phyloP scores from a whole-genome alignment of 164 flowering plant genomes.

The Stephania yunnanensis region DNA sequence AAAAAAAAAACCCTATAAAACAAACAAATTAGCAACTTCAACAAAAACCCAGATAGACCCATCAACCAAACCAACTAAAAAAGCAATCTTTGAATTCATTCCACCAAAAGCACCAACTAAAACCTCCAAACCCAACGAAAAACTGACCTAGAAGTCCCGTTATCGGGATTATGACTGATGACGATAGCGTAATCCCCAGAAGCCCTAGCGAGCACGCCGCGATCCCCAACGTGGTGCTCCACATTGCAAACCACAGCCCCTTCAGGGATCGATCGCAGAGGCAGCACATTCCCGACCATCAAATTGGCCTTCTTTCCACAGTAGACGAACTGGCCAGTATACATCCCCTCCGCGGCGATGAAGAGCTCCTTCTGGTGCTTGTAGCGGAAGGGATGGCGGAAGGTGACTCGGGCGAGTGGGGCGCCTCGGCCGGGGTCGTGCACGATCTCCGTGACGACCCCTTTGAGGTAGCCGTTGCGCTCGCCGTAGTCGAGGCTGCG shows the following conservation, averaged over 20 bases:
- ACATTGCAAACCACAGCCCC: constrained; percentile 68
- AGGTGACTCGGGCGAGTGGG: constrained; percentile 49
- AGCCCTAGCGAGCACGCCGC: constrained; percentile 53
- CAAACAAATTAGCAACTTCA: neutral
- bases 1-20: neutral
- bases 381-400: constrained; percentile 59
- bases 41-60: neutral
- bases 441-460: constrained; percentile 53
- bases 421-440: constrained; percentile 73
- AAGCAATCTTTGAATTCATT: no score
- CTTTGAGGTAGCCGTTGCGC: constrained; percentile 58
- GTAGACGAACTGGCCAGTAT: constrained; percentile 52
- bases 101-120: neutral
- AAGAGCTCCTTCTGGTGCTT: constrained; percentile 64
- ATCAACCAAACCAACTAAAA: neutral
- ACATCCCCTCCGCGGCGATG: constrained; percentile 69
- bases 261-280: constrained; percentile 47
- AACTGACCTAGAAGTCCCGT: constrained; percentile 45
- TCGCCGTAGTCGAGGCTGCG: constrained; percentile 57
- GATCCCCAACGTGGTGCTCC: constrained; percentile 61
- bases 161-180: constrained; percentile 58
- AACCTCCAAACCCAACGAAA: neutral
- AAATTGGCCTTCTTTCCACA: constrained; percentile 60
- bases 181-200: constrained; percentile 66
- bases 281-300: constrained; percentile 52